phyloP scores from a whole-genome alignment of 352 stramenopile species.

The Pythium guiyangense region DNA sequence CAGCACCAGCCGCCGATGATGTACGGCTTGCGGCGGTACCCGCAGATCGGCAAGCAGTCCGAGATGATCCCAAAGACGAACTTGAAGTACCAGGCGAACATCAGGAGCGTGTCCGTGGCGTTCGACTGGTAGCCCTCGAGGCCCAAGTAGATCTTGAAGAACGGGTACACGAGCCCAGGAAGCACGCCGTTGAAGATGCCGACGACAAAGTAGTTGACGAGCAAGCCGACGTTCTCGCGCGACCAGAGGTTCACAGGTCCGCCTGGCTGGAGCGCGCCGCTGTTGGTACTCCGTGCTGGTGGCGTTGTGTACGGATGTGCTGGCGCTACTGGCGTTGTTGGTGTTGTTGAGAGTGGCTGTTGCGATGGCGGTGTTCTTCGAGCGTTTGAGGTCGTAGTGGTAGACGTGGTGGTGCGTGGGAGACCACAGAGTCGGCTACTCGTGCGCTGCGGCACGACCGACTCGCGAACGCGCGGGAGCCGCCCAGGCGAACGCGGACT shows the following conservation, averaged over 20 bases:
- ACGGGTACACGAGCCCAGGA: slow-evolving; percentile 60
- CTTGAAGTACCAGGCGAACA: slow-evolving; percentile 65
- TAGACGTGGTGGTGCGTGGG: neutral
- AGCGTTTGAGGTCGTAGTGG: neutral
- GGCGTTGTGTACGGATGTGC: slow-evolving; percentile 2
- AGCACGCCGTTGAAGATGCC: slow-evolving; percentile 66
- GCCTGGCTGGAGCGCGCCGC: slow-evolving; percentile 18
- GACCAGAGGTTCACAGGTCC: slow-evolving; percentile 14
- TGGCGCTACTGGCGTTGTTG: neutral
- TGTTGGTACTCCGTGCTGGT: neutral
- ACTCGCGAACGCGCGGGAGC: slow-evolving; percentile 11
- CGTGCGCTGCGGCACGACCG: neutral
- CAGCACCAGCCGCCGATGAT: slow-evolving; percentile 57
- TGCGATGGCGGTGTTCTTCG: neutral
- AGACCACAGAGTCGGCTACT: neutral
- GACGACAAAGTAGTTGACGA: slow-evolving; percentile 68
- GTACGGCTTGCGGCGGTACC: slow-evolving; percentile 63
- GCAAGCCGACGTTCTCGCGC: slow-evolving; percentile 28
- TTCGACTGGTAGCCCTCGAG: slow-evolving; percentile 68
- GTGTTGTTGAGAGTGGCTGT: neutral
- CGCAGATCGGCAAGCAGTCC: slow-evolving; percentile 50
- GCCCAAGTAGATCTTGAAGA: slow-evolving; percentile 69
- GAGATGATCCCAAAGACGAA: slow-evolving; percentile 60
- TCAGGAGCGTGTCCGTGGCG: slow-evolving; percentile 47
- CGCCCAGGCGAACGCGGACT: slow-evolving; percentile 2